Percentiles rank a stretch among this genome's conserved stretches.
Evolutionary conservation across 1,139 yeast species (phyloP).

Genomic region (Yamadazyma spencermartinsiae): DNA sequence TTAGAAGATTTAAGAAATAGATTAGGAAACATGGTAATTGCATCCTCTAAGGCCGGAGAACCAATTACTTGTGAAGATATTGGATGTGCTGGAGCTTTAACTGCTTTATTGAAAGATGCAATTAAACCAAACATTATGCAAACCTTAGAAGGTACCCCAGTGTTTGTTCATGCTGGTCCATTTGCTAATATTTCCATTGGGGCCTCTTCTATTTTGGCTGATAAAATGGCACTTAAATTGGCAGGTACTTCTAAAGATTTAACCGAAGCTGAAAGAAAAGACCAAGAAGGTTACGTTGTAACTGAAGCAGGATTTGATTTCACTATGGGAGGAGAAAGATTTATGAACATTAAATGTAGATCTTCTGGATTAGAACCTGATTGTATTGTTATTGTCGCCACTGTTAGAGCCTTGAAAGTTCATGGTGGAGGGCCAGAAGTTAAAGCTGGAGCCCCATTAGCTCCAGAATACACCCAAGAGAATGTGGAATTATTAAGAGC

Average conservation of each 20-base stretch:
- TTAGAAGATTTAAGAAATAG: conserved; percentile 86
- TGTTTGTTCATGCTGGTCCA: conserved; percentile 97
- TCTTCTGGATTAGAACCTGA: conserved; percentile 90
- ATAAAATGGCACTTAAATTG: conserved; percentile 89
- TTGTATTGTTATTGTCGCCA: conserved; percentile 92
- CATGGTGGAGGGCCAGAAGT: conserved; percentile 99
- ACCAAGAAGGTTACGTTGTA: conserved; percentile 85
- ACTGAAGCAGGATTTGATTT: conserved; percentile 99
- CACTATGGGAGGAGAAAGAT: conserved; percentile 99
- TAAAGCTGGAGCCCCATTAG: conserved; percentile 90
- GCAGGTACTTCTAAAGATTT: conserved; percentile 66
- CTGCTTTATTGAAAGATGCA: conserved; percentile 95
- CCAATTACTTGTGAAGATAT: conserved; percentile 96
- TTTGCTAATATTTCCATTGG: conserved; percentile 98
- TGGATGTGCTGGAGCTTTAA: conserved; percentile 96
- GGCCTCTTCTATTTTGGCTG: conserved; percentile 93
- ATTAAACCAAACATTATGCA: conserved; percentile 98
- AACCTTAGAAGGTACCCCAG: conserved; percentile 97
- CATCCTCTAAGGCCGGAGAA: conserved; percentile 75
- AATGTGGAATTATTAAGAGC: conserved; percentile 77
- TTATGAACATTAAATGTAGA: conserved; percentile 94
- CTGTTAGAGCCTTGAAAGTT: conserved; percentile 93
- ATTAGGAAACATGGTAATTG: conserved; percentile 89
- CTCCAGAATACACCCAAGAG: conserved; percentile 83
- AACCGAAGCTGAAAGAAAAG: conserved; percentile 51